Evolutionary conservation across 768 basidiomycete genomes (phyloP).

Genomic region (Serendipita sp.): DNA sequence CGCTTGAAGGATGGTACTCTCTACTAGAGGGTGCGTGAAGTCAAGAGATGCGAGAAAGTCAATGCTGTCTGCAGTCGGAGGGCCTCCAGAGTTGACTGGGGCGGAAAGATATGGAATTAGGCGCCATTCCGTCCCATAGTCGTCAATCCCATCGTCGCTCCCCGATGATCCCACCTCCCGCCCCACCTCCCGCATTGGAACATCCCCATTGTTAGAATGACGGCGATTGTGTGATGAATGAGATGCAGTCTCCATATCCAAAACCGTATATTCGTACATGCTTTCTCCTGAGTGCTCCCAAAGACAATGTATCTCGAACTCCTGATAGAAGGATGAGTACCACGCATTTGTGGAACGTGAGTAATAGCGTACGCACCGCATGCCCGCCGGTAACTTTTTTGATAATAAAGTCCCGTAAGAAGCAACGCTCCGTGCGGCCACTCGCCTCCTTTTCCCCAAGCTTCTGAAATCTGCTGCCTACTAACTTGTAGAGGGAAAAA

Average conservation of each 20-base stretch:
- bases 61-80: background rate
- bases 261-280: background rate
- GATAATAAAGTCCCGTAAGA: background rate
- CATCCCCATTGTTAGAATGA: background rate
- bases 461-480: background rate
- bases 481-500: background rate
- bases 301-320: background rate
- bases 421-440: background rate
- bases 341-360: background rate
- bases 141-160: background rate
- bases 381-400: background rate
- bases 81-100: background rate
- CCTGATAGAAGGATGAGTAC: background rate
- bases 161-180: too few species aligned
- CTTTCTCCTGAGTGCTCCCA: constrained; percentile 2
- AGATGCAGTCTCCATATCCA: background rate
- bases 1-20: background rate
- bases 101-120: background rate
- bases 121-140: too few species aligned
- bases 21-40: background rate
- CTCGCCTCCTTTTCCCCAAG: background rate
- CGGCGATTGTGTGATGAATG: background rate
- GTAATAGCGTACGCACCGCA: background rate
- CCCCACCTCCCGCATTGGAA: background rate
- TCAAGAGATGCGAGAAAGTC: background rate